Evolutionary conservation across 768 basidiomycete genomes (phyloP), one percentile per base, ranked within the genome.

Genomic region (Boletus edulis): DNA sequence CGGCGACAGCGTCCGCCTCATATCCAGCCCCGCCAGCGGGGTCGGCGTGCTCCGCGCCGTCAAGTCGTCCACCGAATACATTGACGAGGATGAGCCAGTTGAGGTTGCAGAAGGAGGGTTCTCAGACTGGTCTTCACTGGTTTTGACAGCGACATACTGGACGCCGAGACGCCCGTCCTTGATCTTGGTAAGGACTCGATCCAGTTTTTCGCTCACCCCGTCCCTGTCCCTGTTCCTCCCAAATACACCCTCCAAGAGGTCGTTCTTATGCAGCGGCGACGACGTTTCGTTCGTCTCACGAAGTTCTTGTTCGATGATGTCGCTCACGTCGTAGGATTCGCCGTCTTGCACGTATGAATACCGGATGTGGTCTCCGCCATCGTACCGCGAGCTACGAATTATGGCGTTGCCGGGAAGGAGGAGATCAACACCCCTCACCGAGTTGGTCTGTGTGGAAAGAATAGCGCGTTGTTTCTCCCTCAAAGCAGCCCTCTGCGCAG

Each of bases 331-430:
- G 64, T 86, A 89, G 0, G 88, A 89, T 73, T 91, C 91, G 3
- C 94, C 96, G 57, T 94, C 92, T 58, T 93, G 87, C 40, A 98
- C 89, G 68, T 93, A 98, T 38, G 95, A 97, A 69, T 99, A 99
- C 0, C 95, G 86, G 74, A 94, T 87, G 44, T 78, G 76, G 59
- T 91, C 88, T 40, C 80, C 83, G 6, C 73, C 67, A 20, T 91
- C 83, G 58, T 86, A 84, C 8, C 92, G 78, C 7, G 89, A 85
- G 62, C 92, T 94, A 31, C 96, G 87, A 11, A 98, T 78, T 65
- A 91, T 83, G 0, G 85, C 90, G 56, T 89, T 89, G 6, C 91
- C 91, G 3, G 91, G 90, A 3, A 98, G 75, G 10, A 93, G 72
- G 14, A 99, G 83, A 61, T 98, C 96, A 67, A 96, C 82, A 1